phyloP scores from a whole-genome alignment of 2,329 filamentous ascomycete species.

The Chaetomium globosum region DNA sequence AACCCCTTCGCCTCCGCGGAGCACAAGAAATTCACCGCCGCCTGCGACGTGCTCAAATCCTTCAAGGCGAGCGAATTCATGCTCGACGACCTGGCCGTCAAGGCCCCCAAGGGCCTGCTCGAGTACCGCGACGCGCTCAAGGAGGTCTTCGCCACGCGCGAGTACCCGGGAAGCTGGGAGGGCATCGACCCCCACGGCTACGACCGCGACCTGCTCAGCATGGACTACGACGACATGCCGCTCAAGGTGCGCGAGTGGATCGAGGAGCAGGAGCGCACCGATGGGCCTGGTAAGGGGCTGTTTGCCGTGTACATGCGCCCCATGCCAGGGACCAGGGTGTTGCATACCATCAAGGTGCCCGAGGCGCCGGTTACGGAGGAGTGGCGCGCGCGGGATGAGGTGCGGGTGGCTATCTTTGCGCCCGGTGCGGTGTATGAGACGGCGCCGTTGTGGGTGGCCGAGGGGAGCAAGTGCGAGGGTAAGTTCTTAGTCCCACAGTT shows the following conservation, averaged over 20 bases:
- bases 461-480: conserved; percentile 49
- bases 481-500: conserved; percentile 27
- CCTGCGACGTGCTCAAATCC: conserved; percentile 43
- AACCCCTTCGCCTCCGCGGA: conserved; percentile 44
- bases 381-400: conserved; percentile 39
- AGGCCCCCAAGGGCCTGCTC: conserved; percentile 45
- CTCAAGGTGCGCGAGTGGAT: conserved; percentile 53
- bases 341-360: conserved; percentile 43
- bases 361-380: conserved; percentile 38
- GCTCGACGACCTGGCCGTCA: conserved; percentile 48
- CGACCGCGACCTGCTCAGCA: conserved; percentile 51
- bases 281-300: conserved; percentile 44
- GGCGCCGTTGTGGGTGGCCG: conserved; percentile 54
- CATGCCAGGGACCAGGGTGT: conserved; percentile 44
- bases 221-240: conserved; percentile 51
- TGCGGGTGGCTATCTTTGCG: conserved; percentile 53
- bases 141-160: conserved; percentile 45
- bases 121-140: conserved; percentile 48
- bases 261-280: conserved; percentile 46
- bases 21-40: conserved; percentile 41
- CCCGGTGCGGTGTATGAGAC: conserved; percentile 55
- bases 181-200: conserved; percentile 56
- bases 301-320: conserved; percentile 49
- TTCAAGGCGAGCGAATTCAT: conserved; percentile 49
- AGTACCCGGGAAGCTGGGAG: conserved; percentile 57